Conservation (phyloP, 1,139 yeast species). For the Zygoascus hellenicus region DNA sequence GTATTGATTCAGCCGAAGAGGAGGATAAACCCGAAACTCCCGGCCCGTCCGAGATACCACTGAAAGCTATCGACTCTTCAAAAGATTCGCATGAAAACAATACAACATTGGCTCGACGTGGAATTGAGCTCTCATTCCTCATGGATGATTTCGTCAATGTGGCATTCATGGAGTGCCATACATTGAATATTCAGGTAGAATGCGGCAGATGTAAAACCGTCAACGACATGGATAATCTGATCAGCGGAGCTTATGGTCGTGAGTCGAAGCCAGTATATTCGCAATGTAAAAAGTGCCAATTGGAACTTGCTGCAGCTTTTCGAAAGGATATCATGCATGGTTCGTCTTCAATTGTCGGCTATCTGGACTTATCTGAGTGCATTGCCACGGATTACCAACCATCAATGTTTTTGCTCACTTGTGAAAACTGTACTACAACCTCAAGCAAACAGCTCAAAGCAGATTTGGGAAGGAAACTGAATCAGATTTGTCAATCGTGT, state of each 20-base stretch:
- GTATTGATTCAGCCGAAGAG: not conserved
- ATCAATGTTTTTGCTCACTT: constrained; percentile 35
- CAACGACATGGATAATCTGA: constrained; percentile 32
- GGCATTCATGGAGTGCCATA: constrained; percentile 33
- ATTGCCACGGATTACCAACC: constrained; percentile 35
- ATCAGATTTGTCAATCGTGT: constrained; percentile 35
- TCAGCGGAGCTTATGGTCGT: constrained; percentile 35
- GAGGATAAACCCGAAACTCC: constrained; percentile 6
- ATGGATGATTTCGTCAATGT: constrained; percentile 27
- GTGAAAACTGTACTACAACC: constrained; percentile 33
- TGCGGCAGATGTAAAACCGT: constrained; percentile 37
- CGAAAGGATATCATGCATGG: constrained; percentile 35
- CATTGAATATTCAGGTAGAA: constrained; percentile 33
- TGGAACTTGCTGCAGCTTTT: constrained; percentile 33
- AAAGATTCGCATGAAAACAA: constrained; percentile 2
- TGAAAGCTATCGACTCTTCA: too few species aligned
- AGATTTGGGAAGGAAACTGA: constrained; percentile 31
- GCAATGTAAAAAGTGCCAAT: constrained; percentile 35
- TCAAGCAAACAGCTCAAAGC: constrained; percentile 29
- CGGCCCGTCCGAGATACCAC: not conserved
- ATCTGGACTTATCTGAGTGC: constrained; percentile 37
- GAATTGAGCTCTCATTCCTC: constrained; percentile 10
- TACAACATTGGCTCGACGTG: constrained; percentile 6
- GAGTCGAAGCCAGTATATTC: constrained; percentile 32
- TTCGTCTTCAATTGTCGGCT: constrained; percentile 29